A percentile compares a stretch with the other conserved stretches of the same genome.
Evolutionary conservation across 306 rosid genomes (phyloP).

Genomic region (Sindora glabra): DNA sequence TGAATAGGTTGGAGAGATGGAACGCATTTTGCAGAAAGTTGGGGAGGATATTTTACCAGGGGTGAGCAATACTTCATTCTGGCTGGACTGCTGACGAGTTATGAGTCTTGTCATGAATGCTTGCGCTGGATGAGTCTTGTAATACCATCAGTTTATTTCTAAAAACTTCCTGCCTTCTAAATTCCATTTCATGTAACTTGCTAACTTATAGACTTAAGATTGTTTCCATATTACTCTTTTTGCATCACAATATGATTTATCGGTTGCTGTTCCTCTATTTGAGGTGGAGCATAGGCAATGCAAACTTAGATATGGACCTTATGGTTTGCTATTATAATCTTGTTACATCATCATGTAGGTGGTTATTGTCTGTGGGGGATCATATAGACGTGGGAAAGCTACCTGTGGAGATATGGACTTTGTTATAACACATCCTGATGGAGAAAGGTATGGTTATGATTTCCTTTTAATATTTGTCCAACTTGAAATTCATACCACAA

Average conservation of each 20-base stretch:
- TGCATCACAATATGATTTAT: not conserved
- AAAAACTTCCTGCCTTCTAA: not conserved
- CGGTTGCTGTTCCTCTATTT: not conserved
- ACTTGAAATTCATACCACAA: not conserved
- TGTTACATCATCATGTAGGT: constrained; percentile 32
- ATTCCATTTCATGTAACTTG: constrained; percentile 11
- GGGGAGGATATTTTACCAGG: constrained; percentile 73
- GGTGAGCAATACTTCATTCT: constrained; percentile 39
- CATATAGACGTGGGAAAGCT: constrained; percentile 86
- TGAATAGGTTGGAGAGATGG: constrained; percentile 84
- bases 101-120: not conserved
- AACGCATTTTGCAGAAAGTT: constrained; percentile 49
- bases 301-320: not conserved
- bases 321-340: not conserved
- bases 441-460: constrained; percentile 47
- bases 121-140: not conserved
- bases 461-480: not conserved
- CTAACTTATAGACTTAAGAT: not conserved
- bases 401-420: constrained; percentile 93
- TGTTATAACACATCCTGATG: constrained; percentile 88
- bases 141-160: not conserved
- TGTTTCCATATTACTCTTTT: not conserved
- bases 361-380: constrained; percentile 78
- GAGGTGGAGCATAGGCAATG: not conserved
- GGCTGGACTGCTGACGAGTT: not conserved